Conservation (phyloP, 2,329 filamentous ascomycete genomes). For the Botrytis squamosa region DNA sequence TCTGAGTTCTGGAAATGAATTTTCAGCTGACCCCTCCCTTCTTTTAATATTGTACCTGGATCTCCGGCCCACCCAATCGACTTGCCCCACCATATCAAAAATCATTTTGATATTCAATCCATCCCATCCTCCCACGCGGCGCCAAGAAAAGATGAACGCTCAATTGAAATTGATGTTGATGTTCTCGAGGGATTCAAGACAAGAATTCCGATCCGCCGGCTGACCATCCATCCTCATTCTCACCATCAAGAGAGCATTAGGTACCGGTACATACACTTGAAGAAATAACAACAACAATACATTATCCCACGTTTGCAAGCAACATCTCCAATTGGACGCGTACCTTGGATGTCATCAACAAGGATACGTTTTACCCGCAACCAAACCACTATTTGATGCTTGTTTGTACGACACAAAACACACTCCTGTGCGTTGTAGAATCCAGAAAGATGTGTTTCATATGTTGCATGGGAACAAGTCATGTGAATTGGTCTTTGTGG, state of each 20-base stretch:
- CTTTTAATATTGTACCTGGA: constrained; percentile 7
- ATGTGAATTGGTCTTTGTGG: constrained; percentile 5
- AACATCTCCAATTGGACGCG: constrained; percentile 1
- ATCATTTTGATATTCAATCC: background rate
- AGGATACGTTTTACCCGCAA: constrained; percentile 6
- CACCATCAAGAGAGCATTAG: background rate
- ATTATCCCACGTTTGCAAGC: background rate
- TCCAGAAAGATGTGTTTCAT: background rate
- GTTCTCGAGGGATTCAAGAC: background rate
- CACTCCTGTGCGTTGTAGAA: background rate
- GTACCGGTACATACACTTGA: background rate
- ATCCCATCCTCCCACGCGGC: constrained; percentile 7
- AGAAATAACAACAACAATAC: background rate
- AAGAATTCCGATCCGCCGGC: background rate
- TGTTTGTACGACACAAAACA: constrained; percentile 1
- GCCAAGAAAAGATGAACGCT: background rate
- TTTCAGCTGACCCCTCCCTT: background rate
- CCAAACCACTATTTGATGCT: constrained; percentile 1
- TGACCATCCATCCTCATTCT: background rate
- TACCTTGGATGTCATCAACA: constrained; percentile 2
- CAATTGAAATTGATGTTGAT: background rate
- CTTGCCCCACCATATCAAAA: background rate
- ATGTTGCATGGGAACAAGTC: background rate
- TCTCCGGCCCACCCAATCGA: constrained; percentile 7
- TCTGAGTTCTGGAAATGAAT: background rate